These are phyloP conservation scores for Dactylella cylindrospora DNA, from an alignment of 2,329 filamentous ascomycete species.

Conservation along the genomic window DNA sequence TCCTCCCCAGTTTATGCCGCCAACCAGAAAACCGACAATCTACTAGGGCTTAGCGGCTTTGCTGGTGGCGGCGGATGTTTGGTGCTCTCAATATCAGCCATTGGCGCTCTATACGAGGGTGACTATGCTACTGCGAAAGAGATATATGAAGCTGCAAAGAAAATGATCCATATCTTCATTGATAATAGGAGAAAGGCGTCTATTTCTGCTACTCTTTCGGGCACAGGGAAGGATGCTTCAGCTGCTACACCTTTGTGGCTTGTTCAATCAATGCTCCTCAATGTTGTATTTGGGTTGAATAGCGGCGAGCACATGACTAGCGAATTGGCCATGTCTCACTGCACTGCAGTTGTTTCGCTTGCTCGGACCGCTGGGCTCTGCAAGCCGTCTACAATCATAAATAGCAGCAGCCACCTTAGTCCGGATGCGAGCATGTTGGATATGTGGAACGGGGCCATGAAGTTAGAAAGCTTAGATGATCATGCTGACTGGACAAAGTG, in stretches of 20 bases:
- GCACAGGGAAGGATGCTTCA: constrained; percentile 59
- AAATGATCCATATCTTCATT: constrained; percentile 89
- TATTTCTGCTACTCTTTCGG: constrained; percentile 64
- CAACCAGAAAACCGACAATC: constrained; percentile 62
- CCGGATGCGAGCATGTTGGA: constrained; percentile 54
- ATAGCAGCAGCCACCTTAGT: constrained; percentile 51
- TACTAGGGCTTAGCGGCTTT: constrained; percentile 60
- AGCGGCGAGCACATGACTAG: constrained; percentile 87
- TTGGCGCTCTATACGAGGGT: constrained; percentile 81
- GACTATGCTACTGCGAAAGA: constrained; percentile 78
- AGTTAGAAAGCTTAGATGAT: constrained; percentile 55
- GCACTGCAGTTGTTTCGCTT: constrained; percentile 83
- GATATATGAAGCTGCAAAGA: constrained; percentile 89
- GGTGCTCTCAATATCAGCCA: constrained; percentile 83
- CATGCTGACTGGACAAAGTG: constrained; percentile 82
- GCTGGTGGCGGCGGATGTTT: constrained; percentile 81
- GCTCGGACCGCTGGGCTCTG: constrained; percentile 83
- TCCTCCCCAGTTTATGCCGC: constrained; percentile 70
- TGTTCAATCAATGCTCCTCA: constrained; percentile 94
- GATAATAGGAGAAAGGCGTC: constrained; percentile 87
- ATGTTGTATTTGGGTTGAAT: constrained; percentile 93
- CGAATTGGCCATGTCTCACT: constrained; percentile 90
- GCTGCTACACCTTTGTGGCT: constrained; percentile 81
- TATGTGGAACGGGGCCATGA: constrained; percentile 50
- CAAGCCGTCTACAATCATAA: constrained; percentile 53